Evolutionary conservation across 495 filamentous ascomycete species (phyloP), one percentile per base, ranked within the genome.

Genomic region (Penicillium pulvis): DNA sequence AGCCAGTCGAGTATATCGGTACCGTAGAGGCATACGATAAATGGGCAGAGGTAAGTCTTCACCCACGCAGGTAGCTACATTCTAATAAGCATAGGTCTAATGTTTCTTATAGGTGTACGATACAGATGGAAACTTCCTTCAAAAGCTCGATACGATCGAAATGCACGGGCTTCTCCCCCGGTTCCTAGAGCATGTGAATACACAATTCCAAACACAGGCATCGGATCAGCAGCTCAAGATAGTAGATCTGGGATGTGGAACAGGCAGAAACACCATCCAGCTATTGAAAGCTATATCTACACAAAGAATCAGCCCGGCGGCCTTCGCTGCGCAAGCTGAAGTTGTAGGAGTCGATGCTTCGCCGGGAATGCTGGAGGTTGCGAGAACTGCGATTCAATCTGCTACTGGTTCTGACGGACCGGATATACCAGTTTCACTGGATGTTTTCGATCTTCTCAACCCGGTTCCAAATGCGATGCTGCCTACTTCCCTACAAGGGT

Each of bases 61-160:
- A 20, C 10, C 16, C 19, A 11, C 12, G 20, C 20, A 23, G 20
- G 20, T 23, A 23, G 20, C 2, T 23, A 2, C 20, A 1, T 23
- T 23, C 20, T 2, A 23, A 23, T 23, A 23, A 23, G 20, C 1
- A 23, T 23, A 23, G 20, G 10, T 20, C 12, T 17, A 33, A 6
- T 49, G 2, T 11, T 19, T 46, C 41, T 33, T 16, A 45, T 50
- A 79, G 67, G 75, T 85, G 58, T 91, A 92, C 71, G 88, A 92
- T 65, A 85, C 79, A 42, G 87, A 91, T 57, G 83, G 83, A 26
- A 92, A 91, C 67, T 87, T 90, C 67, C 77, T 92, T 2, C 89
- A 91, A 73, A 80, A 81, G 6, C 75, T 89, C 33, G 89, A 92
- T 64, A 83, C 82, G 33, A 65, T 82, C 39, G 80, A 87, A 65